phyloP scores from a whole-genome alignment of 768 basidiomycete genomes.

The Pisolithus sp. region DNA sequence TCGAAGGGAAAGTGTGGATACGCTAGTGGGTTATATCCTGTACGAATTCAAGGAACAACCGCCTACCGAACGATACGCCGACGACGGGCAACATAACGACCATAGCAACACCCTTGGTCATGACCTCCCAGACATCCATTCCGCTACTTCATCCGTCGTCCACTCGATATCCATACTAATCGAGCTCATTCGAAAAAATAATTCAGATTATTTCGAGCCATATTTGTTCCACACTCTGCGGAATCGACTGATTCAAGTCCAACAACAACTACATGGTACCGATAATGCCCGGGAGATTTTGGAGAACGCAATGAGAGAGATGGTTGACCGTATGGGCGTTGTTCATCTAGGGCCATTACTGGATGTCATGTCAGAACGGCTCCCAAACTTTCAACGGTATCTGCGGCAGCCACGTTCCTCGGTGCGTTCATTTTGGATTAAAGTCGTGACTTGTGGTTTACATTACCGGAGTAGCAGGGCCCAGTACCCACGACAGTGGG shows the following conservation, averaged over 20 bases:
- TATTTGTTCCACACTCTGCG: slow-evolving; percentile 92
- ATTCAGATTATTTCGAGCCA: slow-evolving; percentile 97
- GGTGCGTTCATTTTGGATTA: slow-evolving; percentile 39
- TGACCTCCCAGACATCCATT: slow-evolving; percentile 39
- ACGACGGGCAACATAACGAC: slow-evolving; percentile 9
- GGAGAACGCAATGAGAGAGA: slow-evolving; percentile 69
- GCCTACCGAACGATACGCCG: slow-evolving; percentile 14
- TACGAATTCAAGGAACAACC: slow-evolving; percentile 42
- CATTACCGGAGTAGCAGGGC: slow-evolving; percentile 42
- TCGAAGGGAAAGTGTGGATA: slow-evolving; percentile 58
- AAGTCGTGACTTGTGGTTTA: slow-evolving; percentile 8
- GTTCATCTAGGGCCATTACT: slow-evolving; percentile 86
- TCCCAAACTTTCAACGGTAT: slow-evolving; percentile 65
- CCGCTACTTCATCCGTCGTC: slow-evolving; percentile 69
- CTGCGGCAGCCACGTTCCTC: slow-evolving; percentile 68
- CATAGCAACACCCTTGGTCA: slow-evolving; percentile 2
- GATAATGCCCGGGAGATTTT: slow-evolving; percentile 61
- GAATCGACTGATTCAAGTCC: slow-evolving; percentile 82
- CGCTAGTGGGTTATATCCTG: slow-evolving; percentile 71
- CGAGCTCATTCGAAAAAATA: slow-evolving; percentile 94
- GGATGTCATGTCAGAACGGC: slow-evolving; percentile 59
- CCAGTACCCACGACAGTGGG: slow-evolving; percentile 72
- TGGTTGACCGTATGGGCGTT: slow-evolving; percentile 81
- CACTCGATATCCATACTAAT: slow-evolving; percentile 85
- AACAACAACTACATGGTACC: slow-evolving; percentile 55